Percentiles rank a stretch among this genome's conserved stretches.
Conservation (phyloP, 331 rosid genomes). For the Malus hybrid region DNA sequence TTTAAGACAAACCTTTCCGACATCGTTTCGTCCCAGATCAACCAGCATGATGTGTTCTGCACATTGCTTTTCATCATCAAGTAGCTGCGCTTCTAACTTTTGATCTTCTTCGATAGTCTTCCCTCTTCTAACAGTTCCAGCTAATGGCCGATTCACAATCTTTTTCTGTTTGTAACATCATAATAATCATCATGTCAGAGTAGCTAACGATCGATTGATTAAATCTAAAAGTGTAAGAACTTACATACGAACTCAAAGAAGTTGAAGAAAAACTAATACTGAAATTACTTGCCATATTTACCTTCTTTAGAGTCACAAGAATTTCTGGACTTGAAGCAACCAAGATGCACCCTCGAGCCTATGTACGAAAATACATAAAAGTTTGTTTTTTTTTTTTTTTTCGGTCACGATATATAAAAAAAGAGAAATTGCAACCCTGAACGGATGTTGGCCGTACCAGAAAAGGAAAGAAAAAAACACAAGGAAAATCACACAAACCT, state of each 20-base stretch:
- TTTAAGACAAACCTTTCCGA: slow-evolving; percentile 57
- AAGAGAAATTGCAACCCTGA: neutral
- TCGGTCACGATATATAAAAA: too few species aligned
- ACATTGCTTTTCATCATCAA: slow-evolving; percentile 65
- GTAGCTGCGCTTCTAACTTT: slow-evolving; percentile 54
- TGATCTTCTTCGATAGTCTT: slow-evolving; percentile 62
- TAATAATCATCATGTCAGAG: neutral
- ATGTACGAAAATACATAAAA: neutral
- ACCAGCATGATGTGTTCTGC: slow-evolving; percentile 94
- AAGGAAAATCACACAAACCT: slow-evolving; percentile 26
- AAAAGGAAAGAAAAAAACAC: neutral
- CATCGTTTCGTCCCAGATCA: slow-evolving; percentile 88
- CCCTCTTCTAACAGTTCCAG: slow-evolving; percentile 78
- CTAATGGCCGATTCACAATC: slow-evolving; percentile 77
- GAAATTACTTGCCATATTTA: neutral
- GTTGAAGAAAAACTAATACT: neutral
- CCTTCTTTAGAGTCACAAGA: slow-evolving; percentile 65
- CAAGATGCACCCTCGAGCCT: slow-evolving; percentile 85
- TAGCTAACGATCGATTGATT: neutral
- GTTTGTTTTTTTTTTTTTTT: too few species aligned
- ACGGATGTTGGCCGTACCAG: neutral
- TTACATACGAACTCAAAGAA: neutral
- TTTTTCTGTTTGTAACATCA: slow-evolving; percentile 38
- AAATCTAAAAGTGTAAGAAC: neutral
- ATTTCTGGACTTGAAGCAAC: slow-evolving; percentile 95